Evolutionary conservation across 768 basidiomycete genomes (phyloP), one percentile per base, ranked within the genome.

Genomic region (Hericium rajendrae): DNA sequence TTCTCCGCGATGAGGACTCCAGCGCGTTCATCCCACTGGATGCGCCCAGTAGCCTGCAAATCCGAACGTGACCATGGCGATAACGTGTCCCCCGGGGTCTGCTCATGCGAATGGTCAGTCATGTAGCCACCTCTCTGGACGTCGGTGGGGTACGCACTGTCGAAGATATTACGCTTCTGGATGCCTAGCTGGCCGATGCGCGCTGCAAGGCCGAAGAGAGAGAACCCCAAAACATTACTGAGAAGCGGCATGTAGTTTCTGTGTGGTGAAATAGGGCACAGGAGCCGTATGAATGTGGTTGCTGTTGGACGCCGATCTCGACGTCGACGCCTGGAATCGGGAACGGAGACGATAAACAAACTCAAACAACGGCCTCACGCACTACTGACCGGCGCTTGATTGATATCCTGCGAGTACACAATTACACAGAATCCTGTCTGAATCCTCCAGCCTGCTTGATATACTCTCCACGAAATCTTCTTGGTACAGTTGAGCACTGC

Each of bases 111-210:
- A 26, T 32, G 40, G 32, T n/a, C 26, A 13, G 28, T 3, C 32
- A 32, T 32, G 2, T 32, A 32, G 32, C 32, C 2, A 41, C 11
- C 6, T 6, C 11, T 13, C 6, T 9, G 18, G 48, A 48, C 20
- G 38, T 4, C 4, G 16, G 24, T 6, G 10, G 22, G 28, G 10
- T 52, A 80, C 91, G 69, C 67, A 94, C 93, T 91, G 49, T 83
- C 78, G 71, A 88, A 81, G 59, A 94, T 78, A 67, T 84, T 83
- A 65, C 87, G 78, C 68, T 79, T 84, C 71, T 91, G 86, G 65
- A 97, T 87, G 55, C 86, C 87, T 22, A 97, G 83, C 72, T 94
- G 92, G 64, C 89, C 91, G 59, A 92, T 76, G 58, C 94, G 80
- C 18, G 86, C 84, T 20, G 85, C 84, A 58, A 97, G 85, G 46